Conservation (phyloP, 495 filamentous ascomycete genomes). For the Jackrogersella multiformis region DNA sequence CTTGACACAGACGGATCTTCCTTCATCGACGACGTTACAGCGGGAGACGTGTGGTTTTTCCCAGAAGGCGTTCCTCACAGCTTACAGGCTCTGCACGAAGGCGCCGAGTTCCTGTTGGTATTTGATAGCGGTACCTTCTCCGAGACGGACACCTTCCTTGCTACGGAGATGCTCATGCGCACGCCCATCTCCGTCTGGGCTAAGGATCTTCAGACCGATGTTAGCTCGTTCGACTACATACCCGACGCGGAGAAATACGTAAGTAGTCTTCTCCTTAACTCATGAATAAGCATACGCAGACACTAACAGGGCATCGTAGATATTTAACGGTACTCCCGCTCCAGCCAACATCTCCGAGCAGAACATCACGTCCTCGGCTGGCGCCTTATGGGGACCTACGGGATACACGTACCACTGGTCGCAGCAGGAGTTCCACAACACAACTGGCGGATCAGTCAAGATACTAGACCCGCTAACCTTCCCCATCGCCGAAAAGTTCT, state of each 20-base stretch:
- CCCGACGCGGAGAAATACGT: conserved; percentile 67
- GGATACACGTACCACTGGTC: conserved; percentile 76
- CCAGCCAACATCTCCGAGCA: conserved; percentile 68
- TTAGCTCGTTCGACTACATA: conserved; percentile 65
- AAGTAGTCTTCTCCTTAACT: not conserved
- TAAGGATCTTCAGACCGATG: conserved; percentile 67
- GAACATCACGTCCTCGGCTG: conserved; percentile 68
- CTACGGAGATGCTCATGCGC: conserved; percentile 68
- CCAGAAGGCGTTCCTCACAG: conserved; percentile 72
- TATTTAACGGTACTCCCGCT: conserved; percentile 72
- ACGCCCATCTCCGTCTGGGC: conserved; percentile 70
- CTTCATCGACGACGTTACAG: conserved; percentile 71
- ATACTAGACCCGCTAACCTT: conserved; percentile 72
- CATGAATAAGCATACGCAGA: not conserved
- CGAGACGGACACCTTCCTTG: conserved; percentile 75
- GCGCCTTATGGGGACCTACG: conserved; percentile 58
- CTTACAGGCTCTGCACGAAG: conserved; percentile 71
- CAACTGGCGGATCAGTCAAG: conserved; percentile 72
- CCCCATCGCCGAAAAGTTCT: conserved; percentile 67
- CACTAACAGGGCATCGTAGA: conserved; percentile 42
- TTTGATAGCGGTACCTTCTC: conserved; percentile 76
- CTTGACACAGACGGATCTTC: conserved; percentile 70
- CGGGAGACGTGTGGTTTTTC: conserved; percentile 79
- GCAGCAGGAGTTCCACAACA: conserved; percentile 64
- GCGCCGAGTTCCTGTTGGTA: conserved; percentile 74